Conservation (phyloP, 2,329 filamentous ascomycete species). For the Trichoderma gracile region DNA sequence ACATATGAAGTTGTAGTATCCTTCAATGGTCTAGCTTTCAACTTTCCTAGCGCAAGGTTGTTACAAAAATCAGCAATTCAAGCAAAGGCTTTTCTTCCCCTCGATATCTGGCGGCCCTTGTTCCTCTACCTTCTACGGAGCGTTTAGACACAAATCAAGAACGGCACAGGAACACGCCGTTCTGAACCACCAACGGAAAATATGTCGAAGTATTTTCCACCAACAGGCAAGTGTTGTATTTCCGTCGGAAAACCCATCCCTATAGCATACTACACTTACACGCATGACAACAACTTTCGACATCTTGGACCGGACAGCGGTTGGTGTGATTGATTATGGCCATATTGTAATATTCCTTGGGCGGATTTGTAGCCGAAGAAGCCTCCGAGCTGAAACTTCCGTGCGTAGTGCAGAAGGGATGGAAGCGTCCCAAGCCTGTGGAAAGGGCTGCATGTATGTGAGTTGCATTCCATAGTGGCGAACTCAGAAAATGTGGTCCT, state of each 20-base stretch:
- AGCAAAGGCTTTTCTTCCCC: background rate
- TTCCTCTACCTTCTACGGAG: background rate
- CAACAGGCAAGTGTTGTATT: background rate
- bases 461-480: background rate
- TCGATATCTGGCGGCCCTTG: background rate
- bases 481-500: background rate
- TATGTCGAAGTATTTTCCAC: background rate
- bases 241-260: constrained; percentile 12
- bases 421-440: no score
- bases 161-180: background rate
- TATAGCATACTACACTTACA: background rate
- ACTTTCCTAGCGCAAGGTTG: background rate
- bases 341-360: background rate
- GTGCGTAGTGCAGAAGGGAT: no score
- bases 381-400: background rate
- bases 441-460: background rate
- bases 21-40: background rate
- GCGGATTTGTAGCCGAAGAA: background rate
- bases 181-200: background rate
- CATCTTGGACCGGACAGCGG: background rate
- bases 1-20: no score
- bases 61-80: background rate
- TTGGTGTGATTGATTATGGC: no score
- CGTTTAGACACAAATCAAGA: background rate
- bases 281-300: background rate